Conservation (phyloP, 2,329 filamentous ascomycete species). For the Monosporascus sp. region DNA sequence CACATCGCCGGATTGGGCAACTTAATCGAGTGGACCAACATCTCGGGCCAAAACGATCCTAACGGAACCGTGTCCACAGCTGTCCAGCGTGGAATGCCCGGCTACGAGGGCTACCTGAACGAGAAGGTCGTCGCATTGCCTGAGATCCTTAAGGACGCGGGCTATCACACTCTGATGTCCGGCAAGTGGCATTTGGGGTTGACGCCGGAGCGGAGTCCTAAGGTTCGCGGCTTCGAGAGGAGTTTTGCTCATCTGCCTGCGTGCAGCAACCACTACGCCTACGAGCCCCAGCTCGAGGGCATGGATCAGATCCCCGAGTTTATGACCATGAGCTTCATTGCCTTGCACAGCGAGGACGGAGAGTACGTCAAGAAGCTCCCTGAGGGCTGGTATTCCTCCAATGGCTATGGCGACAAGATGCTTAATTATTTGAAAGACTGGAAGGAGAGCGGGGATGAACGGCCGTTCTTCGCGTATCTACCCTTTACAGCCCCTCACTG, state of each 20-base stretch:
- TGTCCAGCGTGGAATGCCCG: constrained; percentile 51
- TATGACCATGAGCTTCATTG: constrained; percentile 34
- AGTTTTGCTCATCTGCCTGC: constrained; percentile 57
- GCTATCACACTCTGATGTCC: constrained; percentile 56
- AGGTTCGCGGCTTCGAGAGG: constrained; percentile 53
- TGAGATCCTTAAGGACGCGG: constrained; percentile 52
- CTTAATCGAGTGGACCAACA: constrained; percentile 46
- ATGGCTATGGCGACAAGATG: constrained; percentile 49
- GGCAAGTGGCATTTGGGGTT: constrained; percentile 62
- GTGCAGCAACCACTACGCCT: constrained; percentile 52
- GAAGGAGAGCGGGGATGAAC: constrained; percentile 27
- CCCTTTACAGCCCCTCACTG: constrained; percentile 61
- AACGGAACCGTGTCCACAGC: constrained; percentile 25
- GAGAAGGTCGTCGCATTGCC: constrained; percentile 53
- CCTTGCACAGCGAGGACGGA: constrained; percentile 33
- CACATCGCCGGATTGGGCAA: constrained; percentile 56
- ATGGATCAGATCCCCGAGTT: constrained; percentile 35
- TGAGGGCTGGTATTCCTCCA: constrained; percentile 48
- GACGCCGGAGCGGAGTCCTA: constrained; percentile 50
- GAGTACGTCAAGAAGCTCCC: constrained; percentile 38
- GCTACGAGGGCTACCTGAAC: constrained; percentile 61
- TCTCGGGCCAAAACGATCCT: constrained; percentile 28
- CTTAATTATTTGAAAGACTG: constrained; percentile 46
- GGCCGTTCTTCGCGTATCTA: constrained; percentile 55
- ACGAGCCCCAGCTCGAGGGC: constrained; percentile 37